These are phyloP conservation scores for Byssochlamys sp. DNA, from an alignment of 2,329 filamentous ascomycete species.

Conservation along the genomic window DNA sequence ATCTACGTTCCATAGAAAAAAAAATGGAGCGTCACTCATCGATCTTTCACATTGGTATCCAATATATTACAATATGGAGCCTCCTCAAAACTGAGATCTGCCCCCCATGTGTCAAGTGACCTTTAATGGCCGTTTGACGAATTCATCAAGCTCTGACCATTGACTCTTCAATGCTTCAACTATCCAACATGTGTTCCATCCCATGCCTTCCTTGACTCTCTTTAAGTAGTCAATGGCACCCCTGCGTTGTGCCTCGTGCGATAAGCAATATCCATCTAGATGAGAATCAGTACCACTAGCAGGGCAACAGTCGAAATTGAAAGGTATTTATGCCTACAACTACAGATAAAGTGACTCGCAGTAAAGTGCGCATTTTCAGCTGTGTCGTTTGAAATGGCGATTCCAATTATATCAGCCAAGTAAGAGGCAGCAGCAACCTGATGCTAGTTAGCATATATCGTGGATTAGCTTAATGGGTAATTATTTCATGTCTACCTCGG, in stretches of 20 bases:
- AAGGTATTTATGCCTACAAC: slow-evolving; percentile 14
- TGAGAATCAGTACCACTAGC: background rate
- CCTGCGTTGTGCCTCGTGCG: slow-evolving; percentile 16
- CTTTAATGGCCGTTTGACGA: background rate
- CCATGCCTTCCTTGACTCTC: slow-evolving; percentile 18
- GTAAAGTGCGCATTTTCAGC: slow-evolving; percentile 24
- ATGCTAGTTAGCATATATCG: background rate
- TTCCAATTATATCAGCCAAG: background rate
- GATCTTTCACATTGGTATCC: background rate
- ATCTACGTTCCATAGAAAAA: no score
- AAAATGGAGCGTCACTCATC: no score
- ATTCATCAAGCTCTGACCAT: slow-evolving; percentile 17
- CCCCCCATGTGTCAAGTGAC: background rate
- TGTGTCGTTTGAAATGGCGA: background rate
- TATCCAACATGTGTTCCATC: slow-evolving; percentile 26
- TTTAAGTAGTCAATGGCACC: slow-evolving; percentile 20
- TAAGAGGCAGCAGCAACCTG: background rate
- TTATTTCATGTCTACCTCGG: slow-evolving; percentile 14
- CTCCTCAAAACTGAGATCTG: background rate
- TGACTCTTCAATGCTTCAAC: slow-evolving; percentile 17
- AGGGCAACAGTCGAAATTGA: background rate
- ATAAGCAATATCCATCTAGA: slow-evolving; percentile 24
- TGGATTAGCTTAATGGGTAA: background rate
- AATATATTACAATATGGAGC: background rate
- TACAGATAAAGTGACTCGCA: slow-evolving; percentile 23